Evolutionary conservation across 768 basidiomycete species (phyloP).

Genomic region (Panaeolus cyanescens): DNA sequence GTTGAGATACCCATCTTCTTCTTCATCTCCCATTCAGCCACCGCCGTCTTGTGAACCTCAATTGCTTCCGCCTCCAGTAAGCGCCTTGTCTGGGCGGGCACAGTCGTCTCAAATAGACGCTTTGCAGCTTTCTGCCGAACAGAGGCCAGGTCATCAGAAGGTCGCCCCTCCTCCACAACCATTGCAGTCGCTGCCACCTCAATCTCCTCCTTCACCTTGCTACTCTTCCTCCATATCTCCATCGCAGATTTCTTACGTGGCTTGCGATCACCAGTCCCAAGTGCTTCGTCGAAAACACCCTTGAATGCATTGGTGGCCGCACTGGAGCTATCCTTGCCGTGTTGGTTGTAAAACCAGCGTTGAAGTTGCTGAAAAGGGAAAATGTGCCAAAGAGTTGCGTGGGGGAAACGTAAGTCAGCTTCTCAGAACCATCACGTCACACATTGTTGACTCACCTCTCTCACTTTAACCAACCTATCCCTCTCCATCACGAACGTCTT

Average conservation of each 20-base stretch:
- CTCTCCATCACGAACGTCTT: not conserved
- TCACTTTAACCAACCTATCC: not conserved
- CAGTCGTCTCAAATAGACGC: not conserved
- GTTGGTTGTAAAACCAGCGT: conserved; percentile 14
- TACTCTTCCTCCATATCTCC: conserved; percentile 10
- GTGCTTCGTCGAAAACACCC: not conserved
- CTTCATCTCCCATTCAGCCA: conserved; percentile 1
- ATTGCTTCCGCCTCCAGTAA: not conserved
- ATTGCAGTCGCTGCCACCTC: not conserved
- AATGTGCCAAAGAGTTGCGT: no score
- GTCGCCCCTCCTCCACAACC: no score
- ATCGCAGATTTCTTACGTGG: not conserved
- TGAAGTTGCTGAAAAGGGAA: conserved; percentile 14
- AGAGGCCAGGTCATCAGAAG: not conserved
- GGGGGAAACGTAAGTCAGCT: no score
- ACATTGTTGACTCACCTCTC: not conserved
- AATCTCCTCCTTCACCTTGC: not conserved
- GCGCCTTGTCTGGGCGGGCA: not conserved
- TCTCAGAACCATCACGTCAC: no score
- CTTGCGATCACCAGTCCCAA: not conserved
- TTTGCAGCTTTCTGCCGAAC: not conserved
- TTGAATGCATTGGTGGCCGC: not conserved
- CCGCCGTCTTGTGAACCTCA: not conserved
- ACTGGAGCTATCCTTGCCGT: conserved; percentile 11
- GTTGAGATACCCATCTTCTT: not conserved